Evolutionary conservation across 2,329 filamentous ascomycete species (phyloP), one percentile per base, ranked within the genome.

Genomic region (Chrysoporthe cubensis): DNA sequence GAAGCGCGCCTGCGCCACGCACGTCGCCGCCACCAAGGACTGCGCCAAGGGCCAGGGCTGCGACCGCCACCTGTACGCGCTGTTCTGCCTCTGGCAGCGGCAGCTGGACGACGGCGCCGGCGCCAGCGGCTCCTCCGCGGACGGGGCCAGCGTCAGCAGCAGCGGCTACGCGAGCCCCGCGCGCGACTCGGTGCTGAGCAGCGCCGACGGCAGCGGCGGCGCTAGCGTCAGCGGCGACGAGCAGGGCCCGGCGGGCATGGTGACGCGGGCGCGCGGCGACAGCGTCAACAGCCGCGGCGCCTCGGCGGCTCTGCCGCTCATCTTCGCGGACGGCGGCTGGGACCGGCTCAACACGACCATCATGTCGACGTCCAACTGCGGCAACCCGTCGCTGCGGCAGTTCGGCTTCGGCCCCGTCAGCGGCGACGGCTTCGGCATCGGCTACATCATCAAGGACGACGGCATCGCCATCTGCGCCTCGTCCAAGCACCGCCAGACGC

Each of bases 371-470:
- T 97, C 94, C n/a, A 99, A 99, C 83, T 99, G 96, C 79, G 96
- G 96, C 68, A 99, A 98, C 79, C 96, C 96, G 0, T 93, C 91
- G 0, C 88, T 99, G 21, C 90, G 96, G 1, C 95, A 98, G 74
- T 99, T 99, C 74, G 96, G 96, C 3, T 99, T 99, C 76, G 96
- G 96, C 0, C 96, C 96, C 1, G 97, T 95, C 0, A 95, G 92
- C 0, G 95, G 90, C 2, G 94, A 97, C 72, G 96, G 96, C 0
- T 98, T 98, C 76, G 96, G 96, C 42, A 97, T 99, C 66, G 96
- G 96, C 2, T 99, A 99, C 81, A 98, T 99, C 75, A 97, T 99
- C 86, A 99, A 99, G 80, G 93, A 96, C 72, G 92, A 96, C 64
- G 87, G 88, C 61, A 92, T 98, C 69, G 93, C 90, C 59, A 95